Evolutionary conservation across 2,329 filamentous ascomycete genomes (phyloP).

Genomic region (Colletotrichum somersetense): DNA sequence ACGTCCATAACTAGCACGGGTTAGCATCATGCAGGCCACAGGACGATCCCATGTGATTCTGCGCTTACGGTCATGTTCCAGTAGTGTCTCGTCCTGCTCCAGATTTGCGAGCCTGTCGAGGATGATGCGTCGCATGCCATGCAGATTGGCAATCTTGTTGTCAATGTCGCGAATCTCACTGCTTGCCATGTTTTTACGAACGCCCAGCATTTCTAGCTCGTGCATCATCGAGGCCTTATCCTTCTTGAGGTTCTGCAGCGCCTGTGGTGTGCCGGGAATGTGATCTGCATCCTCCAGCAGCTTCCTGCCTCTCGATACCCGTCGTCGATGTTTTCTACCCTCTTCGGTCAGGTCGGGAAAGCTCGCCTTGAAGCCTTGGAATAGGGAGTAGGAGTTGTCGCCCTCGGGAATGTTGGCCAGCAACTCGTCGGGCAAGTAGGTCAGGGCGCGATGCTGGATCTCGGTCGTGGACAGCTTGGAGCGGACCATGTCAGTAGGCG

Average conservation of each 20-base stretch:
- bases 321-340: conserved; percentile 77
- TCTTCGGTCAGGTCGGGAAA: conserved; percentile 79
- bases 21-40: conserved; percentile 47
- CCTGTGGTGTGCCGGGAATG: conserved; percentile 69
- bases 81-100: conserved; percentile 89
- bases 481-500: conserved; percentile 93
- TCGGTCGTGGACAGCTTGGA: conserved; percentile 90
- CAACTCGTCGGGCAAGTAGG: conserved; percentile 90
- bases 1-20: conserved; percentile 69
- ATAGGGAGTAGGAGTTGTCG: conserved; percentile 89
- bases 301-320: conserved; percentile 81
- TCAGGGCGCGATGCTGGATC: conserved; percentile 92
- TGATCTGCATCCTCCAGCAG: conserved; percentile 75
- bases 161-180: conserved; percentile 97
- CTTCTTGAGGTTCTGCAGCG: conserved; percentile 80
- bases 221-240: conserved; percentile 86
- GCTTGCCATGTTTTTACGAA: conserved; percentile 97
- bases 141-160: conserved; percentile 93
- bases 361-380: conserved; percentile 95
- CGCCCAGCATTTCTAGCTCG: conserved; percentile 88
- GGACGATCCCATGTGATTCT: neutral
- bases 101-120: conserved; percentile 86
- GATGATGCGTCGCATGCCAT: conserved; percentile 92
- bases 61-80: conserved; percentile 86
- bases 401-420: conserved; percentile 89